These are phyloP conservation scores for Deuterostichococcus epilithicus DNA, from an alignment of 139 green algal species.

Conservation along the genomic window DNA sequence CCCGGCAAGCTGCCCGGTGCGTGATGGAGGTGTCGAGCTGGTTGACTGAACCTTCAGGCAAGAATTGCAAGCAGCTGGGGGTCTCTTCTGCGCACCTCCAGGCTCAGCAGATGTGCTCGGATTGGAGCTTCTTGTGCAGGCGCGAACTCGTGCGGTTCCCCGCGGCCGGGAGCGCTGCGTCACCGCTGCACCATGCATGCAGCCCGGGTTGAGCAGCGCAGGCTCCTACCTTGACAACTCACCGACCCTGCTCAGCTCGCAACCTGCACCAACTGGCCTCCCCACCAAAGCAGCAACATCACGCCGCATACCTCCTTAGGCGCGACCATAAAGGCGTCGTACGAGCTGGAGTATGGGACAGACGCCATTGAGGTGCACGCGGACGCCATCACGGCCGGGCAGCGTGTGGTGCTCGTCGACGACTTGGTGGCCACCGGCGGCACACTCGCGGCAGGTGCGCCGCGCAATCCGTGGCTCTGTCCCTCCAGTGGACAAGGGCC, in stretches of 20 bases:
- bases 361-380: constrained; percentile 97
- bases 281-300: no score
- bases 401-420: constrained; percentile 92
- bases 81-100: background rate
- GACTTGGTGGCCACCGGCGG: constrained; percentile 98
- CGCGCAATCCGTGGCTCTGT: constrained; percentile 36
- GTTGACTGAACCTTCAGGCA: background rate
- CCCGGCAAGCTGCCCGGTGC: constrained; percentile 95
- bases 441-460: constrained; percentile 67
- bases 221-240: no score
- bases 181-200: no score
- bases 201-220: no score
- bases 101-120: constrained; percentile 8
- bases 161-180: no score
- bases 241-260: no score
- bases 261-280: no score
- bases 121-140: background rate
- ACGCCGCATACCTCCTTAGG: no score
- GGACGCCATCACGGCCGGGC: constrained; percentile 72
- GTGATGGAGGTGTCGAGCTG: background rate
- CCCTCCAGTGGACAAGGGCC: background rate
- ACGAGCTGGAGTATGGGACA: constrained; percentile 88
- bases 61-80: constrained; percentile 3
- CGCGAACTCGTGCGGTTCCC: no score
- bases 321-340: constrained; percentile 74